Evolutionary conservation across 352 stramenopile species (phyloP).

Genomic region (Phytophthora niederhauseri): DNA sequence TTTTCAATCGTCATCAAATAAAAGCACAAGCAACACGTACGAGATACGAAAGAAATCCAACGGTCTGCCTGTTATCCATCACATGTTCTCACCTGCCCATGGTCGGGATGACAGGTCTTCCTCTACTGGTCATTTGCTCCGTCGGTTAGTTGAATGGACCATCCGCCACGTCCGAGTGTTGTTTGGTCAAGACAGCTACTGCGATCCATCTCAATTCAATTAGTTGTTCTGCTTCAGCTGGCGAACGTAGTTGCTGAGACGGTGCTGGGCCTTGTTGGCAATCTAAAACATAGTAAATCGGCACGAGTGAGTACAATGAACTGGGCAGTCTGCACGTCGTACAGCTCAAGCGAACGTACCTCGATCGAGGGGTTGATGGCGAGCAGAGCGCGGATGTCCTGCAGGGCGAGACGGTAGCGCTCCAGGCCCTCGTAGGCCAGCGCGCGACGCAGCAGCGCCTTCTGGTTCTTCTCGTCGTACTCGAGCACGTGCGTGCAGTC

Average conservation of each 20-base stretch:
- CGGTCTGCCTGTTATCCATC: constrained; percentile 38
- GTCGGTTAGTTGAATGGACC: constrained; percentile 8
- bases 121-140: constrained; percentile 28
- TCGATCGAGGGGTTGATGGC: constrained; percentile 90
- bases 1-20: constrained; percentile 4
- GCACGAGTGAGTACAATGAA: constrained; percentile 7
- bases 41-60: constrained; percentile 30
- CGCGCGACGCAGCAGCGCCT: constrained; percentile 94
- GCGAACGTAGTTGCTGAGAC: constrained; percentile 88
- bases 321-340: background rate
- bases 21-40: constrained; percentile 14
- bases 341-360: constrained; percentile 38
- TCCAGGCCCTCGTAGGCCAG: constrained; percentile 96
- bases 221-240: constrained; percentile 86
- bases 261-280: constrained; percentile 90
- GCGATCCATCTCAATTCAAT: constrained; percentile 15
- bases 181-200: constrained; percentile 1
- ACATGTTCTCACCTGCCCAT: constrained; percentile 27
- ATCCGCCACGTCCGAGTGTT: background rate
- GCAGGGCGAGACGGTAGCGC: constrained; percentile 90
- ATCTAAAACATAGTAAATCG: constrained; percentile 46
- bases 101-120: constrained; percentile 13
- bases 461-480: constrained; percentile 94
- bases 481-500: constrained; percentile 96
- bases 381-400: constrained; percentile 88